Conservation (phyloP, 169 alveolate species). For the Babesia sp. region DNA sequence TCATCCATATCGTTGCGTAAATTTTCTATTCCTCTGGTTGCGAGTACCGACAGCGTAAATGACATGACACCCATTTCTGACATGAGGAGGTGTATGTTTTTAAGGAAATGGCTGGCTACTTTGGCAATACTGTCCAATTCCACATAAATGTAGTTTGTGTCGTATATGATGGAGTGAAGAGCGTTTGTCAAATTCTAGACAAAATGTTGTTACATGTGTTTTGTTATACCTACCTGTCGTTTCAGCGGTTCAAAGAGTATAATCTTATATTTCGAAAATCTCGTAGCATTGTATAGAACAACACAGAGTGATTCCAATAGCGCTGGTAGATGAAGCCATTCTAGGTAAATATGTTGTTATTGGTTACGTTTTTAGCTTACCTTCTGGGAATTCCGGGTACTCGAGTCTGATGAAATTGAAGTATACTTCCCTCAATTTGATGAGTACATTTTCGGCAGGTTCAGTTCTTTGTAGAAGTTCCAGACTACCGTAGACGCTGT, state of each 20-base stretch:
- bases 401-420: constrained; percentile 27
- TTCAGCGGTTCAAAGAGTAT: constrained; percentile 33
- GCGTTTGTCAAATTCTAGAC: constrained; percentile 22
- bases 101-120: constrained; percentile 69
- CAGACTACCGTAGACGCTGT: constrained; percentile 60
- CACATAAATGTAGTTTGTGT: constrained; percentile 48
- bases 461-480: constrained; percentile 15
- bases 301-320: constrained; percentile 44
- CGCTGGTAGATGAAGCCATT: constrained; percentile 30
- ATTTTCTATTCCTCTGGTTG: constrained; percentile 71
- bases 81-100: constrained; percentile 68
- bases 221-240: constrained; percentile 3
- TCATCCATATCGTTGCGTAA: constrained; percentile 79
- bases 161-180: constrained; percentile 19
- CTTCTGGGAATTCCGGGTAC: constrained; percentile 49
- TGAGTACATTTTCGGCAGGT: constrained; percentile 17
- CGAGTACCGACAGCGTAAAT: constrained; percentile 70
- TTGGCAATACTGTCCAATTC: constrained; percentile 73
- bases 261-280: constrained; percentile 15
- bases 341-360: constrained; percentile 5
- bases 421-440: constrained; percentile 17
- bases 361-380: neutral
- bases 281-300: constrained; percentile 41
- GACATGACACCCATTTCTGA: constrained; percentile 76
- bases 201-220: neutral